phyloP scores from a whole-genome alignment of 2,329 filamentous ascomycete species.

The Fusarium sambucinum region DNA sequence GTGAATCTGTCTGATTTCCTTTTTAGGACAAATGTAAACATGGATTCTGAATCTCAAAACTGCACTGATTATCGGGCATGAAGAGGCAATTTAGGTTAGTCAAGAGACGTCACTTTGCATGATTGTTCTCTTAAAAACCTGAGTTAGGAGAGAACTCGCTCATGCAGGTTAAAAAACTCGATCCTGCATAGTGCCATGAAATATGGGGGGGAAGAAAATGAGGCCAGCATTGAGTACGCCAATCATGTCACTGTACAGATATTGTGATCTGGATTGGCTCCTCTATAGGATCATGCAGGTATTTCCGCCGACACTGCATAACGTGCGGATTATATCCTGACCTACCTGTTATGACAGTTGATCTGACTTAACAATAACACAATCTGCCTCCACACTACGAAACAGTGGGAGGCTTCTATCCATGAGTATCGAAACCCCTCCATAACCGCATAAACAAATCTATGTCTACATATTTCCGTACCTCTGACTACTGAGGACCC shows the following conservation, averaged over 20 bases:
- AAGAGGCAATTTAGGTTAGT: not conserved
- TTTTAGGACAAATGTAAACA: slow-evolving; percentile 1
- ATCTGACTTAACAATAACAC: not conserved
- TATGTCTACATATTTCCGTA: not conserved
- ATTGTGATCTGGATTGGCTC: not conserved
- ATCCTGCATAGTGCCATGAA: slow-evolving; percentile 4
- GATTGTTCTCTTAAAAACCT: not conserved
- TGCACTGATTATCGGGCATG: not conserved
- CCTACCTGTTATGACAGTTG: not conserved
- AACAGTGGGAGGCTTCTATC: not conserved
- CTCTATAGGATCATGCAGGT: not conserved
- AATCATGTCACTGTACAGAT: slow-evolving; percentile 1
- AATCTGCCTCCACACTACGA: not conserved
- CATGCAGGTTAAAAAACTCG: slow-evolving; percentile 1
- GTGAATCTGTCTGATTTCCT: slow-evolving; percentile 19
- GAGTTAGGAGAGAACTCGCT: not conserved
- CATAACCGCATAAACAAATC: not conserved
- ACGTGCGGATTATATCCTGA: not conserved
- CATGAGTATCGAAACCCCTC: not conserved
- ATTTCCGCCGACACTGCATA: not conserved
- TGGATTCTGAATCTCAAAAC: not conserved
- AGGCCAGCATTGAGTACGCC: not conserved
- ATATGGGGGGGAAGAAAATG: not conserved
- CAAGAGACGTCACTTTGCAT: not conserved
- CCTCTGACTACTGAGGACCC: slow-evolving; percentile 9